These are phyloP conservation scores for Opeltia flavorubescens DNA, from an alignment of 495 filamentous ascomycete species.

Conservation along the genomic window DNA sequence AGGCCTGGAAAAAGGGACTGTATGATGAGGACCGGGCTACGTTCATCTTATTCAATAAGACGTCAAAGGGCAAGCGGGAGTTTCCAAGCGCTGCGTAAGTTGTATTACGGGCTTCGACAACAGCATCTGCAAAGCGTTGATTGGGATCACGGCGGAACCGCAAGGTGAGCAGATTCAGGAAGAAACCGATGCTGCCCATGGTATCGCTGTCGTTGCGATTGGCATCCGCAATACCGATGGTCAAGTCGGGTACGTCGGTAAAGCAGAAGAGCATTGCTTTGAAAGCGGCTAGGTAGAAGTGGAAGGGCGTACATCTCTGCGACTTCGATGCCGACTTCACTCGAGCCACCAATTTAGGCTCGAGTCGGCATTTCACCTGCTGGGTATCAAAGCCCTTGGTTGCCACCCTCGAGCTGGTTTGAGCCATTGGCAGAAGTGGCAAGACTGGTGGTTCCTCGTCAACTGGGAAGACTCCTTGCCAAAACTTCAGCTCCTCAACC, in stretches of 20 bases:
- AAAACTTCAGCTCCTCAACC: slow-evolving; percentile 17
- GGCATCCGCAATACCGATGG: slow-evolving; percentile 31
- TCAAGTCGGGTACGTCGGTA: slow-evolving; percentile 19
- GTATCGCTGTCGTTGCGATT: slow-evolving; percentile 3
- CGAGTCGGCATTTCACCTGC: neutral
- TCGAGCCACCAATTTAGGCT: neutral
- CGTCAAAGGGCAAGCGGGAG: slow-evolving; percentile 31
- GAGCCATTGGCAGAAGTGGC: slow-evolving; percentile 18
- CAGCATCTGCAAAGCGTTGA: slow-evolving; percentile 1
- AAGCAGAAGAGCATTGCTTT: slow-evolving; percentile 18
- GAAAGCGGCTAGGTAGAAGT: slow-evolving; percentile 28
- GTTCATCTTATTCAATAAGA: slow-evolving; percentile 25
- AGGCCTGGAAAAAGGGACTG: slow-evolving; percentile 26
- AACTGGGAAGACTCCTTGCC: slow-evolving; percentile 12
- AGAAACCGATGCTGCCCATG: slow-evolving; percentile 22
- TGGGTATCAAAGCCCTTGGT: neutral
- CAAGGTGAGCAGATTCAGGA: slow-evolving; percentile 34
- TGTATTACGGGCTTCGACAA: slow-evolving; percentile 9
- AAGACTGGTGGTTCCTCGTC: slow-evolving; percentile 11
- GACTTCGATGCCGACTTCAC: slow-evolving; percentile 1
- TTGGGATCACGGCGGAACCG: slow-evolving; percentile 14
- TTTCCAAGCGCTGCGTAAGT: slow-evolving; percentile 18
- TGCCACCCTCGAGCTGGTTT: neutral
- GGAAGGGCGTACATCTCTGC: slow-evolving; percentile 21
- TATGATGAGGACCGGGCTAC: slow-evolving; percentile 20